phyloP scores from a whole-genome alignment of 257 asterid species.

The Jasminum sambac region DNA sequence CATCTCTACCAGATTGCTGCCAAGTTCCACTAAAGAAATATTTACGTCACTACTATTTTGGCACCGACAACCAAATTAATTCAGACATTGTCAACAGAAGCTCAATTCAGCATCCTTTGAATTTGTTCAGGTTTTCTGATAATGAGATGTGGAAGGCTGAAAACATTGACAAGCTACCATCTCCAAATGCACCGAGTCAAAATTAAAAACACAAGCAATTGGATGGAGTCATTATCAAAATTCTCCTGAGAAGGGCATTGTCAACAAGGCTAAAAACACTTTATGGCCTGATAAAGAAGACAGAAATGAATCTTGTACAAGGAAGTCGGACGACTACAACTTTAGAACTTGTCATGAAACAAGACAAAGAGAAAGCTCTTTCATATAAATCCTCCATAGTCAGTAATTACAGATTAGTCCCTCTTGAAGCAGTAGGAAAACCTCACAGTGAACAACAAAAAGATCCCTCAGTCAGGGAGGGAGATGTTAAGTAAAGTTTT shows the following conservation, averaged over 20 bases:
- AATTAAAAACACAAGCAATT: neutral
- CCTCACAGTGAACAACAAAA: constrained; percentile 5
- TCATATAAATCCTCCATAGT: neutral
- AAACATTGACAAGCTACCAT: neutral
- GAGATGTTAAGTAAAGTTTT: neutral
- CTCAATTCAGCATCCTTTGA: neutral
- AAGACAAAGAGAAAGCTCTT: neutral
- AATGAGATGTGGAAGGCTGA: neutral
- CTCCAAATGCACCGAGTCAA: neutral
- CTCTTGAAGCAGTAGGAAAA: neutral
- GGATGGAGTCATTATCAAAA: constrained; percentile 14
- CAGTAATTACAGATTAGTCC: neutral
- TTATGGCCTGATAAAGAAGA: neutral
- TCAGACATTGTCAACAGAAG: neutral
- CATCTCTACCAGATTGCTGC: neutral
- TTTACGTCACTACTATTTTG: neutral
- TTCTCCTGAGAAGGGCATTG: neutral
- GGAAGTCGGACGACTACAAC: neutral
- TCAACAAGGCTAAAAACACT: neutral
- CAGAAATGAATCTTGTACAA: constrained; percentile 5
- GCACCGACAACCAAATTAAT: neutral
- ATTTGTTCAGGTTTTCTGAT: neutral
- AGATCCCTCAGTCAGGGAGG: neutral
- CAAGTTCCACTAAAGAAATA: neutral
- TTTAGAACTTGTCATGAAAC: neutral